Base-by-base conservation (phyloP, 2,329 filamentous ascomycete genomes). In the Pseudocercospora crystallina region DNA sequence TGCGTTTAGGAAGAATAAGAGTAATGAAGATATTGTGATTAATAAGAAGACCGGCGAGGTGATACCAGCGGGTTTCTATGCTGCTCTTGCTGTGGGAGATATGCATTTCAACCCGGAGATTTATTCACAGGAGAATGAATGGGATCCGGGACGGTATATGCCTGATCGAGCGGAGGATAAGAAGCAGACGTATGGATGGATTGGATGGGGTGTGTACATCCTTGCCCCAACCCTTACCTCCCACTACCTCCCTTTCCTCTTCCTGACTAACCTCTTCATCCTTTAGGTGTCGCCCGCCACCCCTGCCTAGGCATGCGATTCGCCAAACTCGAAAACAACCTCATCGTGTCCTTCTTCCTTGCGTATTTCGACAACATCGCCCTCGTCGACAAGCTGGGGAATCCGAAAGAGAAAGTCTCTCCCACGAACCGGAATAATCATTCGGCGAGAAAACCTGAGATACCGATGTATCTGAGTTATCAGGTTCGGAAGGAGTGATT, bases 251-350 rank as follows among this genome's bases (percentile, higher is more conserved):
- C 17, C 3, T 17, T 15, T 30, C 7, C 15, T 31, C 11, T 11
- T 31, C 49, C 26, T 43, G 40, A 42, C 39, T 33, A 32, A 29
- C 13, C 33, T 32, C 9, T 42, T 29, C 20, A 30, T 14, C 5
- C 9, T 29, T 14, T 14, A 50, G 54, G 70, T 14, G 56, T 61
- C 14, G 69, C 61, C 1, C 61, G 72, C 35, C 72, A 76, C 66
- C 76, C 76, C 17, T 79, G 76, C 59, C 52, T 69, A 1, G 65
- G 66, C 10, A 65, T 66, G 64, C 58, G 70, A 47, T 80, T 81
- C 61, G 79, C 79, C 1, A 80, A 80, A 56, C 64, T 82, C 1
- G 78, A 81, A 60, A 73, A 75, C 48, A 75, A 71, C 43, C 64
- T 81, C 51, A 76, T 80, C 29, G 72, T 71, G 0, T 76, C 76